Base-by-base conservation (phyloP, 2,329 filamentous ascomycete species). In the Ceratocystis colombiana region DNA sequence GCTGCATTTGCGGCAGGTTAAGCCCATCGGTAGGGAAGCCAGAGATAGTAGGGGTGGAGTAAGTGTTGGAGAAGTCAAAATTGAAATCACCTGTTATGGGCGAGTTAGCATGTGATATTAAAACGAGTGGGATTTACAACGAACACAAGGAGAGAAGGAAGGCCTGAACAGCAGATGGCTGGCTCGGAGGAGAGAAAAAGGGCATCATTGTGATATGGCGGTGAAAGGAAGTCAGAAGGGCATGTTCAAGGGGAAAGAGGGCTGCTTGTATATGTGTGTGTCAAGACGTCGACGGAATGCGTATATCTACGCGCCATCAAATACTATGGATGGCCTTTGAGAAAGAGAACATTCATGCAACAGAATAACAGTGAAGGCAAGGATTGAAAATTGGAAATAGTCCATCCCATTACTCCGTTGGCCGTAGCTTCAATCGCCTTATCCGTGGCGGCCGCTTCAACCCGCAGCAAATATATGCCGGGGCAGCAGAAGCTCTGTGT, bases 1-100 rank as follows among this genome's bases (percentile, higher is more conserved):
- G 79, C 74, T 84, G 82, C 70, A 84, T 78, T 68, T 81, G 77
- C 73, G 81, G 82, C 69, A 78, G 77, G 73, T 75, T 75, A 17
- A 68, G 57, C 12, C 46, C 20, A 45, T 68, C 66, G 25, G 50
- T 48, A 59, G 48, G 12, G 41, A 66, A 66, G 59, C 33, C 28
- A 41, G 44, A 25, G 20, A 66, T 25, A n/a, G 41, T 22, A 25
- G 64, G 48, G 22, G 46, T 55, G 22, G 46, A 33, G 70, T 71
- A 73, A 70, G 79, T 79, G 70, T 80, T 78, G 69, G 76, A 75
- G 69, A 78, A 79, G 73, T 76, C 77, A 53, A 68, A 68, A 64
- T 68, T 66, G 61, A 65, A 68, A 50, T 68, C 66, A 59, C 63
- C 66, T 68, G 64, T 15, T 5, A 37, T 53, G 12, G 17, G 48